phyloP scores from a whole-genome alignment of 2,329 filamentous ascomycete genomes.

The Cladosporium cucumerinum region DNA sequence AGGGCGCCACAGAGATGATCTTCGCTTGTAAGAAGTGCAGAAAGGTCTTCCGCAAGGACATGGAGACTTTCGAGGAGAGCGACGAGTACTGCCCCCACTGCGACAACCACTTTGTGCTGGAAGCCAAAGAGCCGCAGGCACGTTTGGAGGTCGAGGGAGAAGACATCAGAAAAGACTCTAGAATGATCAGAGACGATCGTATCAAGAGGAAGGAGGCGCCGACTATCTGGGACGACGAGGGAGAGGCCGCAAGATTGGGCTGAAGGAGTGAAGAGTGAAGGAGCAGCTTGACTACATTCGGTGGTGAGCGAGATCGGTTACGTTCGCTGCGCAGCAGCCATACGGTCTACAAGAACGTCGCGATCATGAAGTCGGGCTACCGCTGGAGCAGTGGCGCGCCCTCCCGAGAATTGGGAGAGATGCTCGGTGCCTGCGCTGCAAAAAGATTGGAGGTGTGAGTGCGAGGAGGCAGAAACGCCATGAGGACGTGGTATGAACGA shows the following conservation, averaged over 20 bases:
- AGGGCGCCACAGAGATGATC: slow-evolving; percentile 75
- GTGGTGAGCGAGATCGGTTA: not conserved
- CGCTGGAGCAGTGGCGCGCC: not conserved
- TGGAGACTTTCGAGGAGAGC: slow-evolving; percentile 85
- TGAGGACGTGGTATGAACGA: not conserved
- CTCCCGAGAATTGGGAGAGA: not conserved
- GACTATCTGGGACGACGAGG: slow-evolving; percentile 34
- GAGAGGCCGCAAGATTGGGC: slow-evolving; percentile 32
- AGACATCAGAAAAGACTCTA: slow-evolving; percentile 77
- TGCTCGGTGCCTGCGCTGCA: not conserved
- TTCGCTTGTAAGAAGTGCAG: slow-evolving; percentile 99
- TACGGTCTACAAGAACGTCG: not conserved
- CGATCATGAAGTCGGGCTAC: not conserved
- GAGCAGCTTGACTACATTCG: not conserved
- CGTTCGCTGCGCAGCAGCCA: not conserved
- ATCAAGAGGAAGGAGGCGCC: slow-evolving; percentile 46
- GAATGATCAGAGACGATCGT: slow-evolving; percentile 90
- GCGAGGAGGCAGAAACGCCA: not conserved
- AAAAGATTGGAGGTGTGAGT: slow-evolving; percentile 19
- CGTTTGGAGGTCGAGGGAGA: slow-evolving; percentile 85
- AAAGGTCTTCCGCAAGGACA: slow-evolving; percentile 95
- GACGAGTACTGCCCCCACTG: slow-evolving; percentile 99
- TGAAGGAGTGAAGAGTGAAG: slow-evolving; percentile 19
- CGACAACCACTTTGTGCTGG: slow-evolving; percentile 96
- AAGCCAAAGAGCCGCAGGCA: slow-evolving; percentile 79